Evolutionary conservation across 23 red algal genomes (phyloP), one percentile per base, ranked within the genome.

Genomic region (Cyanidiococcus yangmingshanensis): DNA sequence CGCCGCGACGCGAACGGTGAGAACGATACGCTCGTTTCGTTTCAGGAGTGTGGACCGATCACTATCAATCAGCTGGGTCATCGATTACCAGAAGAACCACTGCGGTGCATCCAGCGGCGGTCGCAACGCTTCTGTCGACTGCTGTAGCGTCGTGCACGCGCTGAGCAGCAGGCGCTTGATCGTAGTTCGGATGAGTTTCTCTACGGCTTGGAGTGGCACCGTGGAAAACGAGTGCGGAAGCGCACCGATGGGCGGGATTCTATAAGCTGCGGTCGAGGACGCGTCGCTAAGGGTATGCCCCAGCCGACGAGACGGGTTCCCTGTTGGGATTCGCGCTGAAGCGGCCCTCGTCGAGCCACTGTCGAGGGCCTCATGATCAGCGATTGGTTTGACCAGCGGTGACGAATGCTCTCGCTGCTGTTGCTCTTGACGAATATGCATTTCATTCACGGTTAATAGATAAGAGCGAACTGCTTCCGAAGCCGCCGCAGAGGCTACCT

Each of bases 391-490:
- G 45, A 15, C 45, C 45, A 54, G 45, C 45, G 45, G 21, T 54
- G 45, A 21, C 21, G 45, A 54, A 54, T 54, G 21, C 45, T 54
- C 45, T 54, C 21, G 45, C 45, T 54, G 45, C 63, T 25, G 63
- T 29, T 25, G 63, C 63, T 32, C 12, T 29, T 68, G 37, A 59
- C 50, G 39, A 40, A 67, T 59, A 3, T 81, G 37, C 54, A 81
- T 17, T 57, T 81, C 78, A 2, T 26, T 41, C n/a, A 1, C 26
- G 78, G 78, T 81, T 30, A 81, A 25, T 41, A 81, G 35, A 68
- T 81, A 81, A n/a, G 58, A 71, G 40, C 78, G 40, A 3, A 81
- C 51, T 25, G 50, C 78, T 32, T 81, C 78, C 35, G n/a, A 40
- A 16, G 50, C 59, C 25, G 78, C 78, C 1, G 78, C 68, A 40